Conservation (phyloP, 495 filamentous ascomycete genomes). For the Astrothelium subdiscretum region DNA sequence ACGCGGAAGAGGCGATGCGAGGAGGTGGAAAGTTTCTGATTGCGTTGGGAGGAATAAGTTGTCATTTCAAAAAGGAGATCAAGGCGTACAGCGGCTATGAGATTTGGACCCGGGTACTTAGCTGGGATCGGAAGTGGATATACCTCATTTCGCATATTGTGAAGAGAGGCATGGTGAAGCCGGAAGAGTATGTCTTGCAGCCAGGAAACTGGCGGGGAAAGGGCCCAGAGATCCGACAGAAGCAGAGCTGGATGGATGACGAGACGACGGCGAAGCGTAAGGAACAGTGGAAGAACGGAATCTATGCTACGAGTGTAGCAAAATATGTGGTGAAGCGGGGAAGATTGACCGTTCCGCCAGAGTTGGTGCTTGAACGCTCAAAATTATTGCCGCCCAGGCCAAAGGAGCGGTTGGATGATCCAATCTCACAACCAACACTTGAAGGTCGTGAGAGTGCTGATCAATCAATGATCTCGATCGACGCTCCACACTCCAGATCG, state of each 20-base stretch:
- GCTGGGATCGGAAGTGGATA: constrained; percentile 80
- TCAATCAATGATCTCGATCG: constrained; percentile 1
- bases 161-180: constrained; percentile 42
- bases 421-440: constrained; percentile 9
- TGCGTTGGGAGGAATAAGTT: constrained; percentile 53
- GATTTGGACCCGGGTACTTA: constrained; percentile 52
- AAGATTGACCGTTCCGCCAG: constrained; percentile 71
- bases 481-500: constrained; percentile 3
- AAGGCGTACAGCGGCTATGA: constrained; percentile 54
- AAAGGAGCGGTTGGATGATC: constrained; percentile 11
- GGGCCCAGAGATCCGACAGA: constrained; percentile 8
- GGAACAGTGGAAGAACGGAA: constrained; percentile 13
- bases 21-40: constrained; percentile 39
- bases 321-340: constrained; percentile 91
- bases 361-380: constrained; percentile 56
- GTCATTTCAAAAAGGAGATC: constrained; percentile 57
- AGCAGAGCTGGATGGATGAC: constrained; percentile 18
- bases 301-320: constrained; percentile 65
- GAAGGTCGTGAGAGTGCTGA: not conserved
- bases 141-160: constrained; percentile 67
- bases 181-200: constrained; percentile 36
- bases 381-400: constrained; percentile 52
- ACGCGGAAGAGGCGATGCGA: not conserved
- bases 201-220: constrained; percentile 24
- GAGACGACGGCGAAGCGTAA: constrained; percentile 15